phyloP scores from a whole-genome alignment of 768 basidiomycete species.

The Amanita exitialis region DNA sequence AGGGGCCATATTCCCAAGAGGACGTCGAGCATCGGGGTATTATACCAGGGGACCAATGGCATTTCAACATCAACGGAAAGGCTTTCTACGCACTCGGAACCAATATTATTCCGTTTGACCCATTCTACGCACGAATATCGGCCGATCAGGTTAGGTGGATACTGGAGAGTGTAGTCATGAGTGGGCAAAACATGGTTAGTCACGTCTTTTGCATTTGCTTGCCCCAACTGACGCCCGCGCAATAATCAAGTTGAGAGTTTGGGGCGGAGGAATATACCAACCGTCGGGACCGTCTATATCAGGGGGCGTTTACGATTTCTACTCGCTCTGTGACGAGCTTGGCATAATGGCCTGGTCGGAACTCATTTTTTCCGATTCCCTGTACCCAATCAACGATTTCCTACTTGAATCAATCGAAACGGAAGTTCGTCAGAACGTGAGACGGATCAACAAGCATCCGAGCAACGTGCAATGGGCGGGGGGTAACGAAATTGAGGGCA shows the following conservation, averaged over 20 bases:
- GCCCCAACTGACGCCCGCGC: neutral
- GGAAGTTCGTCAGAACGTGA: slow-evolving; percentile 48
- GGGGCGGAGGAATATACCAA: slow-evolving; percentile 49
- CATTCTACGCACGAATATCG: slow-evolving; percentile 43
- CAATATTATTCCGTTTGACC: slow-evolving; percentile 53
- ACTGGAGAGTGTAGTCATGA: slow-evolving; percentile 40
- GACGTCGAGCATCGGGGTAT: slow-evolving; percentile 38
- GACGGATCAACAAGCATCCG: slow-evolving; percentile 44
- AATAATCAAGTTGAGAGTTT: slow-evolving; percentile 36
- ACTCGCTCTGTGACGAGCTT: slow-evolving; percentile 47
- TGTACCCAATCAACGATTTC: slow-evolving; percentile 47
- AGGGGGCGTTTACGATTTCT: slow-evolving; percentile 44
- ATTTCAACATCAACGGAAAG: slow-evolving; percentile 49
- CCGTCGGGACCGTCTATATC: slow-evolving; percentile 28
- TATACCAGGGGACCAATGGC: slow-evolving; percentile 51
- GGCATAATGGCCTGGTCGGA: slow-evolving; percentile 56
- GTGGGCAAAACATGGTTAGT: slow-evolving; percentile 52
- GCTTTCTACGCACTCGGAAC: slow-evolving; percentile 46
- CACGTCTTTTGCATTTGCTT: neutral
- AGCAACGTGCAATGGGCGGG: slow-evolving; percentile 53
- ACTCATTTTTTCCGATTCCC: slow-evolving; percentile 46
- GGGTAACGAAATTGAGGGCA: slow-evolving; percentile 52
- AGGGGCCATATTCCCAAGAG: slow-evolving; percentile 33
- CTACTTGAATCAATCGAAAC: slow-evolving; percentile 39
- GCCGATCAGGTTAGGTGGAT: slow-evolving; percentile 44